These are phyloP conservation scores for Fraxinus greggii DNA, from an alignment of 305 asterid species.

Conservation along the genomic window DNA sequence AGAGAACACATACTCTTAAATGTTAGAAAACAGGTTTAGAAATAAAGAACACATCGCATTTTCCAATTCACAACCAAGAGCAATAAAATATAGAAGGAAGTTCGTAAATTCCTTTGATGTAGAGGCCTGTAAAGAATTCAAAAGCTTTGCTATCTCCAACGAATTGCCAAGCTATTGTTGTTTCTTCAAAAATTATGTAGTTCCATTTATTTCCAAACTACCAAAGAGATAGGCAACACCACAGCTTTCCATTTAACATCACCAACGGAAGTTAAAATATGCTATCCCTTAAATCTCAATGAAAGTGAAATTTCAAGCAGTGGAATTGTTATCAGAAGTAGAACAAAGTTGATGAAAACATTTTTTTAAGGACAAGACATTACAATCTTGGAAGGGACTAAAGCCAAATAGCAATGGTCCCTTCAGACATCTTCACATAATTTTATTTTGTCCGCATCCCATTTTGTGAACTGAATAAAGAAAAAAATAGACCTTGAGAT, in stretches of 20 bases:
- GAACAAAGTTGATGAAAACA: neutral
- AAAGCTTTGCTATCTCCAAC: neutral
- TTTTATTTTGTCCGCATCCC: neutral
- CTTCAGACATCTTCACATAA: neutral
- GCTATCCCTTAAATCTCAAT: neutral
- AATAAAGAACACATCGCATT: neutral
- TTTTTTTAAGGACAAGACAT: neutral
- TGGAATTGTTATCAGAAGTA: neutral
- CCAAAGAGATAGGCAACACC: neutral
- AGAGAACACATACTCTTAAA: neutral
- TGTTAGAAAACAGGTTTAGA: neutral
- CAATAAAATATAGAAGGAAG: neutral
- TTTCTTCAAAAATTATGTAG: neutral
- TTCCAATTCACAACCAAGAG: neutral
- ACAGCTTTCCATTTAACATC: neutral
- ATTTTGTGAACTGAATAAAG: neutral
- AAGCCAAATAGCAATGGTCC: neutral
- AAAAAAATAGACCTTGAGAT: neutral
- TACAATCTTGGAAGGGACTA: neutral
- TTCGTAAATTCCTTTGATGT: neutral
- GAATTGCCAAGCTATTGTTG: neutral
- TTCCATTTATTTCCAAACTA: neutral
- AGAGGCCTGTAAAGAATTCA: neutral
- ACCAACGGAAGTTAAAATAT: neutral
- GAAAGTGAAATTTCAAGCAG: neutral